Percentiles rank a stretch among this genome's conserved stretches.
phyloP scores from a whole-genome alignment of 1,284 basidiomycete species.

The Xerocomus amazonicus region DNA sequence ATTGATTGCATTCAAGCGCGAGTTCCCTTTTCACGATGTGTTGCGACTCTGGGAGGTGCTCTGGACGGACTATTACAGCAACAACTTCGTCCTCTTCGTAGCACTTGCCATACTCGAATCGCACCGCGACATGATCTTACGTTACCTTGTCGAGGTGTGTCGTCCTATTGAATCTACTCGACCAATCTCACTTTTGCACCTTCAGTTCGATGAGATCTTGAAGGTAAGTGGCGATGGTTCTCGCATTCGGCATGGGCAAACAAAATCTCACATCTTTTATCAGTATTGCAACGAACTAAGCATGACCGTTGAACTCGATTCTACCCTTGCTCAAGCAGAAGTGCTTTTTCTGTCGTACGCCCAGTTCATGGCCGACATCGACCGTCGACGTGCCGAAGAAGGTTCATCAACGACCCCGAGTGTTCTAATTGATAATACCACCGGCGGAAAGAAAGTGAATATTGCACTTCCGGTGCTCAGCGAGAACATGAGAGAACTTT shows the following conservation, averaged over 20 bases:
- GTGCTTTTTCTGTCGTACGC: conserved; percentile 86
- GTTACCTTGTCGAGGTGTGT: conserved; percentile 86
- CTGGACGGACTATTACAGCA: conserved; percentile 92
- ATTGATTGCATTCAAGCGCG: conserved; percentile 90
- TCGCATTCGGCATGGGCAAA: background rate
- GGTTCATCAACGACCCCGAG: conserved; percentile 19
- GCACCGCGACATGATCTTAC: conserved; percentile 89
- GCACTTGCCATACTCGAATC: conserved; percentile 92
- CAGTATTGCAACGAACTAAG: conserved; percentile 91
- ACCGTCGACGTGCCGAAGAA: conserved; percentile 64
- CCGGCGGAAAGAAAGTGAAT: conserved; percentile 18
- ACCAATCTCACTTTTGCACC: conserved; percentile 8
- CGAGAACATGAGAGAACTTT: conserved; percentile 53
- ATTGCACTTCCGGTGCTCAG: conserved; percentile 45
- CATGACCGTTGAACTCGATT: conserved; percentile 91
- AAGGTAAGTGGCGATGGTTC: conserved; percentile 51
- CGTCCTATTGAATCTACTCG: background rate
- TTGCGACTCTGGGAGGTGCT: conserved; percentile 91
- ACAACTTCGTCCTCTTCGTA: conserved; percentile 88
- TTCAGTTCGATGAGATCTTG: conserved; percentile 79
- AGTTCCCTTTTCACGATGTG: conserved; percentile 89
- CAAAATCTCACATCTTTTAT: conserved; percentile 1
- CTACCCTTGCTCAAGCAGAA: conserved; percentile 89
- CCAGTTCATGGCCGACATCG: conserved; percentile 85
- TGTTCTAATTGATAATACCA: conserved; percentile 18